Base-by-base conservation (phyloP, 345 rosid genomes). In the Lumnitzera littorea region DNA sequence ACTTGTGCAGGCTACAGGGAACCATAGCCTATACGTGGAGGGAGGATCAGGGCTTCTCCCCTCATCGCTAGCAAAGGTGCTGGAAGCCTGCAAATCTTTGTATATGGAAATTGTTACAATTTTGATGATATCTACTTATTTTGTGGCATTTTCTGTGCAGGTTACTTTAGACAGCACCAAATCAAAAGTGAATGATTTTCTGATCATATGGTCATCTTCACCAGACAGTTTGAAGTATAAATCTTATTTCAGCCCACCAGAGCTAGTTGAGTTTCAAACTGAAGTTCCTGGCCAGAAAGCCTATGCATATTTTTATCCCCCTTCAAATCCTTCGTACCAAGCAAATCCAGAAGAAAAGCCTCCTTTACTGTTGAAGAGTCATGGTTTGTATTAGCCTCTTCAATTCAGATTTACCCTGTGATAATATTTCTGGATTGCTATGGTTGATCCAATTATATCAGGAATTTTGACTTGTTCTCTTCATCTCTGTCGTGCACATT, bases 181-280 rank as follows among this genome's bases (percentile, higher is more conserved):
- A 67, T 67, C 46, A 57, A 73, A 68, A 66, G 85, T 74, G 60
- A 62, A 66, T 53, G 85, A 78, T 66, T 86, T 89, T 68, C 64
- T 70, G 71, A 80, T 94, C 65, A 78, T 90, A 61, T 94, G 99
- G 96, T 82, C 94, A 15, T 83, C 99, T 23, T 89, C 96, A 31
- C 84, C 89, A 0, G 97, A 87, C 76, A 76, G 81, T 70, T 59
- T 80, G 56, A 81, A 77, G 70, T 87, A 85, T 63, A 46, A 82
- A 62, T 58, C 79, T 55, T 87, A 73, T 82, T 90, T 85, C 71
- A 90, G 97, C 70, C 65, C 71, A 70, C 97, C 99, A 51, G 90
- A 94, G 76, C 66, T 87, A 23, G 80, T 89, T 74, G 97, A 94
- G 72, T 94, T 90, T 68, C 96, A 96, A 57, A 90, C 99, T 31